These are phyloP conservation scores for Malassezia arunalokei DNA, from an alignment of 1,284 basidiomycete genomes.

Conservation along the genomic window DNA sequence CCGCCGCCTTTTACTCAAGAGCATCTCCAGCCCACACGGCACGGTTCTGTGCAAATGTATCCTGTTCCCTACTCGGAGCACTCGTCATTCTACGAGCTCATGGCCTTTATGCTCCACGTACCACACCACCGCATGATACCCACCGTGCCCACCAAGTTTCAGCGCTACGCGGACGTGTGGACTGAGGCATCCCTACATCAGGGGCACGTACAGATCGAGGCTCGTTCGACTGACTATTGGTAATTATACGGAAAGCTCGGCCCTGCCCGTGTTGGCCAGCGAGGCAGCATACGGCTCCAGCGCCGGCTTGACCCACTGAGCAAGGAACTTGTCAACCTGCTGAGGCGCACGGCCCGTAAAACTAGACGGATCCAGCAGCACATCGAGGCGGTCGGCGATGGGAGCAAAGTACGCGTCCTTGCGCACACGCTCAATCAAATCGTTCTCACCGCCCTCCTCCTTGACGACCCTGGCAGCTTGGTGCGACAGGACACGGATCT, in stretches of 20 bases:
- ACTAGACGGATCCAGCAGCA: constrained; percentile 29
- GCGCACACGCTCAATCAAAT: constrained; percentile 77
- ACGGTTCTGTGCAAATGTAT: constrained; percentile 64
- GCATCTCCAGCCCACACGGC: constrained; percentile 60
- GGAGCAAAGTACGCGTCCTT: constrained; percentile 57
- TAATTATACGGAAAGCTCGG: constrained; percentile 48
- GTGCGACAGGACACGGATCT: constrained; percentile 88
- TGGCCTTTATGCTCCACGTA: constrained; percentile 3
- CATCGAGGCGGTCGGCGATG: constrained; percentile 50
- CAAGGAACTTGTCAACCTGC: constrained; percentile 55
- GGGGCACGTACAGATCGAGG: constrained; percentile 5
- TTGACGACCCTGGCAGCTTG: constrained; percentile 91
- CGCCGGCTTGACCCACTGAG: constrained; percentile 79
- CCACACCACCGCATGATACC: constrained; percentile 8
- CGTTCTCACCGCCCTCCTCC: constrained; percentile 85
- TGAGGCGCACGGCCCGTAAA: constrained; percentile 37
- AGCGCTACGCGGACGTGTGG: constrained; percentile 48
- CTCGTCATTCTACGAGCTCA: constrained; percentile 49
- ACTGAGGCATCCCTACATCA: constrained; percentile 22
- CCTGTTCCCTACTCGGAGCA: constrained; percentile 91
- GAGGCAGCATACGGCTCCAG: constrained; percentile 57
- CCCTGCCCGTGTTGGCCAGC: constrained; percentile 55
- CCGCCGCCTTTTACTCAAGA: constrained; percentile 56
- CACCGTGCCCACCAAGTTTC: constrained; percentile 64
- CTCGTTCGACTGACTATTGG: constrained; percentile 23